These are phyloP conservation scores for Coniferiporia sulphurascens DNA, from an alignment of 1,284 basidiomycete genomes.

Conservation along the genomic window DNA sequence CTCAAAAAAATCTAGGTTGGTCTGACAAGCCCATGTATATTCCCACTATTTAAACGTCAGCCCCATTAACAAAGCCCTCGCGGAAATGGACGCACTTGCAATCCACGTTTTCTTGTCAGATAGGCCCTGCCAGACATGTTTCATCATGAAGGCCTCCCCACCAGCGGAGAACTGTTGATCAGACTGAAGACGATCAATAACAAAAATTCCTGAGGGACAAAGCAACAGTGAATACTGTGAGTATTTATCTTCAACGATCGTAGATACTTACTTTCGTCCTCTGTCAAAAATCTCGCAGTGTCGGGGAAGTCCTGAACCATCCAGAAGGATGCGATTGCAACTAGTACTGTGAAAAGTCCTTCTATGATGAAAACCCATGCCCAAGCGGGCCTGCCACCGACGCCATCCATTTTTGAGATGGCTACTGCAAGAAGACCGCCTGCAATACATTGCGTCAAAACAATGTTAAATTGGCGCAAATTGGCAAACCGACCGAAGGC, in stretches of 20 bases:
- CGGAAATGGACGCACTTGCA: conserved; percentile 32
- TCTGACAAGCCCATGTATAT: conserved; percentile 45
- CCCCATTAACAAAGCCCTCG: not conserved
- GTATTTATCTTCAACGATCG: not conserved
- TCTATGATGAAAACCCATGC: conserved; percentile 77
- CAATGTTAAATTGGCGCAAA: conserved; percentile 3
- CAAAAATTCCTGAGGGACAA: conserved; percentile 34
- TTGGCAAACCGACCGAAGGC: conserved; percentile 49
- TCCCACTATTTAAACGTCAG: conserved; percentile 30
- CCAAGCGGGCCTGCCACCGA: conserved; percentile 56
- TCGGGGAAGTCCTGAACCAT: conserved; percentile 57
- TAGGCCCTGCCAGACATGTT: conserved; percentile 43
- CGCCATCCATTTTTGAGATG: conserved; percentile 63
- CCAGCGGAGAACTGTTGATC: conserved; percentile 45
- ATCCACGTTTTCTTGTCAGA: conserved; percentile 50
- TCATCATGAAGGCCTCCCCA: conserved; percentile 45
- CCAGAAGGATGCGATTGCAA: conserved; percentile 47
- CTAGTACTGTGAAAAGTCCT: conserved; percentile 61
- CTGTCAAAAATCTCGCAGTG: conserved; percentile 50
- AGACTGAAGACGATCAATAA: conserved; percentile 42
- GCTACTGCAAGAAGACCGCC: conserved; percentile 60
- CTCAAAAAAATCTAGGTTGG: not conserved
- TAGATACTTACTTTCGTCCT: conserved; percentile 38
- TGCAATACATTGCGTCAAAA: conserved; percentile 21
- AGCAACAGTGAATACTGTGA: conserved; percentile 23